These are phyloP conservation scores for Byssochlamys sp. DNA, from an alignment of 2,329 filamentous ascomycete species.

Conservation along the genomic window DNA sequence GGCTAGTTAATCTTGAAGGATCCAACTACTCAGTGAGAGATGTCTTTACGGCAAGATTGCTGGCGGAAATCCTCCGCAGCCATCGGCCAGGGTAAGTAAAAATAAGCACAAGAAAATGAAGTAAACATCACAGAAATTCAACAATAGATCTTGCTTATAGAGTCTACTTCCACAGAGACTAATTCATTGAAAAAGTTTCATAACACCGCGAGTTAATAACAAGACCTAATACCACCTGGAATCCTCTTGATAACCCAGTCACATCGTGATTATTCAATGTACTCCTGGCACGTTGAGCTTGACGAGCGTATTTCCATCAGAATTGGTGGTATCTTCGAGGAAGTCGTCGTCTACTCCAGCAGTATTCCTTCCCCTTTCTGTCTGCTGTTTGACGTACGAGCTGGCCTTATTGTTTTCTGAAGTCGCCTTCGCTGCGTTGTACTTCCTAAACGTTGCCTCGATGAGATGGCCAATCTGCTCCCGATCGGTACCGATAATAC, in stretches of 20 bases:
- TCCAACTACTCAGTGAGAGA: too few relatives aligned
- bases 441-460: conserved; percentile 7
- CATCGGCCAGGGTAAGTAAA: too few relatives aligned
- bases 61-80: too few relatives aligned
- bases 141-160: too few relatives aligned
- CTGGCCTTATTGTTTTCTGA: conserved; percentile 6
- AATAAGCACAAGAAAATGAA: too few relatives aligned
- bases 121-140: too few relatives aligned
- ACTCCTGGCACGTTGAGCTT: neutral
- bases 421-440: conserved; percentile 7
- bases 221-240: neutral
- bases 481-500: conserved; percentile 5
- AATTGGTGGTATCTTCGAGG: neutral
- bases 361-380: neutral
- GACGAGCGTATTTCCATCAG: neutral
- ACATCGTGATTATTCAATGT: neutral
- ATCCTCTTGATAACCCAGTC: neutral
- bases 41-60: too few relatives aligned
- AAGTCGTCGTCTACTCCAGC: neutral
- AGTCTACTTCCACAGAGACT: too few relatives aligned
- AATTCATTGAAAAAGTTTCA: too few relatives aligned
- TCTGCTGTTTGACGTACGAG: conserved; percentile 3
- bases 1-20: too few relatives aligned
- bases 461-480: conserved; percentile 7
- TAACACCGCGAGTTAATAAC: neutral